Evolutionary conservation across 2,329 filamentous ascomycete species (phyloP), one percentile per base, ranked within the genome.

Genomic region (Cordyceps pruinosa): DNA sequence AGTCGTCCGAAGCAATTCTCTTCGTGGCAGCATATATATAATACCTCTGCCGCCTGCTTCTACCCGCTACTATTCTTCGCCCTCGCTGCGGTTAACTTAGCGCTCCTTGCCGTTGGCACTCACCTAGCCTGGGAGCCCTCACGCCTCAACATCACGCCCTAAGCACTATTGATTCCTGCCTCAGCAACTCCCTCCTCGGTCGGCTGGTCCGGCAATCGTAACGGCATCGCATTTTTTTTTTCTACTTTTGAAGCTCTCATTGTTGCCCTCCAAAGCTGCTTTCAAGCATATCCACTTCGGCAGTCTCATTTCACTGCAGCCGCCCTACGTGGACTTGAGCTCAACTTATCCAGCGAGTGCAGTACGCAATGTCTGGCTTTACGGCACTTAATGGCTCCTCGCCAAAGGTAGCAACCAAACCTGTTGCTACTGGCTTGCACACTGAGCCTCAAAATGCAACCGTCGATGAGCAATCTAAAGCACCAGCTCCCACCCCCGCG

Each of bases 311-410:
- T 21, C 26, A 44, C 28, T 9, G 26, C 19, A 23, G n/a, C 37
- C 12, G 37, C 8, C 30, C 23, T 21, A 15, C 21, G 39, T 34
- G 12, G 34, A 34, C 28, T 26, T 12, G 1, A 41, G 6, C 26
- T 17, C 41, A 37, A 13, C 50, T 15, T 7, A 21, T 35, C 12
- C 37, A 9, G 39, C 28, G 28, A 45, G 4, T 17, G n/a, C 21
- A 32, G n/a, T 7, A 21, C 26, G 13, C 63, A 63, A 81, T 81
- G 79, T 73, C 78, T 39, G 68, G 74, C n/a, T 80, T 80, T 59
- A 78, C 73, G 30, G 75, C 77, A 61, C 73, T 81, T n/a, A 79
- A 79, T 60, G 75, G 77, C 61, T 73, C 69, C 63, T 79, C 76
- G 59, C 77, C 75, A 46, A 78, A 74, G 48, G 44, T 47, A 2